These are phyloP conservation scores for Amaranthus tricolor DNA, from an alignment of 179 eudicot species.

Conservation along the genomic window DNA sequence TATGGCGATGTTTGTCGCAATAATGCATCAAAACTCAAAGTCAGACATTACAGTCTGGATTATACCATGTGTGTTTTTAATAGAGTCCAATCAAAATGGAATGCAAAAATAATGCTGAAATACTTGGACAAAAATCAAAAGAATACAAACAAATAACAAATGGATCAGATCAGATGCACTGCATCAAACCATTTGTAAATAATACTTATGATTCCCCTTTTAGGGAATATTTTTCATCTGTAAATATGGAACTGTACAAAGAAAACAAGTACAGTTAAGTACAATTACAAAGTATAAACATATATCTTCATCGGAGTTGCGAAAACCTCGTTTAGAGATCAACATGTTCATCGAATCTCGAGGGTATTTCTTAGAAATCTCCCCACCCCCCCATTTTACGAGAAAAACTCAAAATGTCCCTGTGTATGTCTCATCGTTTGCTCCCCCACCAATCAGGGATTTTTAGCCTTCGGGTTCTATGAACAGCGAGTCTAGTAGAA, in stretches of 20 bases:
- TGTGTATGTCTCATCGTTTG: conserved; percentile 29
- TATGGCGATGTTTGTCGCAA: conserved; percentile 7
- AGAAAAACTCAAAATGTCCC: too few species aligned
- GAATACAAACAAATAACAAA: conserved; percentile 7
- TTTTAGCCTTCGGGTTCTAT: conserved; percentile 70
- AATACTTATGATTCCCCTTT: conserved; percentile 13
- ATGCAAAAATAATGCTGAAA: conserved; percentile 16
- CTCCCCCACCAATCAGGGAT: conserved; percentile 85
- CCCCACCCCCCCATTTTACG: too few species aligned
- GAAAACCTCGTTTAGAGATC: too few species aligned
- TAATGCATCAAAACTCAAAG: not conserved
- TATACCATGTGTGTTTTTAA: not conserved
- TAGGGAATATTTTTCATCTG: conserved; percentile 18
- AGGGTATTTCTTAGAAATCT: too few species aligned
- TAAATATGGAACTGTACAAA: conserved; percentile 33
- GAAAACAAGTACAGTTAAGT: conserved; percentile 13
- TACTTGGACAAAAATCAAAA: too few species aligned
- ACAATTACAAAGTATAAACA: conserved; percentile 5
- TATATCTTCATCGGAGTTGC: too few species aligned
- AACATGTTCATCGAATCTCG: too few species aligned
- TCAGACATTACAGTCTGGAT: not conserved
- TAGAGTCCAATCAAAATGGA: conserved; percentile 2
- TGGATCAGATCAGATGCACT: conserved; percentile 18
- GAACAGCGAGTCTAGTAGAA: conserved; percentile 59
- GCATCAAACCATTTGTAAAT: conserved; percentile 1